Percentiles rank a stretch among this genome's conserved stretches.
These are phyloP conservation scores for Dryas octopetala DNA, from an alignment of 306 rosid species.

Conservation along the genomic window DNA sequence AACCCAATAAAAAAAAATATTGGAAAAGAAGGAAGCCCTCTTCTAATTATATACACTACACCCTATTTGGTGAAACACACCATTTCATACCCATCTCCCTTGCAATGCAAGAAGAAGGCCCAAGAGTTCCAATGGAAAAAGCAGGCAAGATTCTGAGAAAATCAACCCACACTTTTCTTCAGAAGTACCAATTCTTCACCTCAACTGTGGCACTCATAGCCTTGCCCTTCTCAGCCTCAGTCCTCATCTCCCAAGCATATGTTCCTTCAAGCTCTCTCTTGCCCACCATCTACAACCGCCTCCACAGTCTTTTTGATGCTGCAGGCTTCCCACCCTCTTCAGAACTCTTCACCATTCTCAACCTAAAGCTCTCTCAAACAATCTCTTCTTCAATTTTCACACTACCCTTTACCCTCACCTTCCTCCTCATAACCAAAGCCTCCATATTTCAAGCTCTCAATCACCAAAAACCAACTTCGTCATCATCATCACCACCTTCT, in stretches of 20 bases:
- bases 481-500: conserved; percentile 19
- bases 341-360: conserved; percentile 55
- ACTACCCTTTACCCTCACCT: conserved; percentile 75
- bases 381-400: conserved; percentile 59
- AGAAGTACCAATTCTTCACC: conserved; percentile 70
- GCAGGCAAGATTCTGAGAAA: conserved; percentile 62
- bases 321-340: conserved; percentile 80
- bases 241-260: conserved; percentile 65
- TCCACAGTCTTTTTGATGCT: conserved; percentile 61
- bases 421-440: conserved; percentile 75
- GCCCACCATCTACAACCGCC: conserved; percentile 49
- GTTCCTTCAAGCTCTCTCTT: conserved; percentile 48
- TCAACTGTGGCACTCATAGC: conserved; percentile 59
- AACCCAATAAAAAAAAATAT: conserved; percentile 26
- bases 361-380: conserved; percentile 78
- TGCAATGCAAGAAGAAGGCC: conserved; percentile 27
- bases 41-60: conserved; percentile 27
- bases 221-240: conserved; percentile 72
- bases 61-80: conserved; percentile 25
- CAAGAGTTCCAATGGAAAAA: conserved; percentile 56
- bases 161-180: conserved; percentile 71
- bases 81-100: conserved; percentile 23
- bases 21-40: conserved; percentile 28
- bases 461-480: conserved; percentile 41
- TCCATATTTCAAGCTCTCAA: conserved; percentile 55